These are phyloP conservation scores for Micractinium sp. DNA, from an alignment of 139 green algal genomes.

Conservation along the genomic window DNA sequence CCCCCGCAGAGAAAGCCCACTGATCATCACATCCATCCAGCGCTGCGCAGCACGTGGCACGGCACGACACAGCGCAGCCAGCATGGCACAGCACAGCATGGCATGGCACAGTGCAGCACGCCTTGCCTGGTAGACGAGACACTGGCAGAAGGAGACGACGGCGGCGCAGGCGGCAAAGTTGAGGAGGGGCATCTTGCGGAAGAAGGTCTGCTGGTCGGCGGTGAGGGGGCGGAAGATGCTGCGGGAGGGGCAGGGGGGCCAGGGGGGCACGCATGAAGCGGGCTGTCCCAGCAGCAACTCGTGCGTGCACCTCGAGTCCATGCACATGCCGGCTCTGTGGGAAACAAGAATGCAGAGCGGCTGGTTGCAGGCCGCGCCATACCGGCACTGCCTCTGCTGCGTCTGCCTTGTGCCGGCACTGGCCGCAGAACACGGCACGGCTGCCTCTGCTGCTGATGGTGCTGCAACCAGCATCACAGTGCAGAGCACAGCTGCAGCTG, in stretches of 20 bases:
- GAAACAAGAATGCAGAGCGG: background rate
- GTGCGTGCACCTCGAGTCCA: too few relatives aligned
- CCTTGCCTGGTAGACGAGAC: background rate
- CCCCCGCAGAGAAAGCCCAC: too few relatives aligned
- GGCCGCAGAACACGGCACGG: too few relatives aligned
- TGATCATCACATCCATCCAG: too few relatives aligned
- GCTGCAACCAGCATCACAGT: too few relatives aligned
- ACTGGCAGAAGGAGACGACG: slow-evolving; percentile 9
- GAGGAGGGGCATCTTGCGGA: background rate
- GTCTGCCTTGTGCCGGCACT: too few relatives aligned
- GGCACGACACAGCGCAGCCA: background rate
- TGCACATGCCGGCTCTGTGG: background rate
- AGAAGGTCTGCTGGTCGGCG: slow-evolving; percentile 11
- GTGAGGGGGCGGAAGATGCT: background rate
- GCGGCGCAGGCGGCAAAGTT: background rate
- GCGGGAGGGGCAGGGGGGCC: background rate
- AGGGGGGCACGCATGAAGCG: background rate
- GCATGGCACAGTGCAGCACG: too few relatives aligned
- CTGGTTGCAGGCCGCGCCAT: background rate
- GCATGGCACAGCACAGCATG: background rate
- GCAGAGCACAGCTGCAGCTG: too few relatives aligned
- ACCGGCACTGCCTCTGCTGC: background rate
- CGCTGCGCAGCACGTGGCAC: background rate
- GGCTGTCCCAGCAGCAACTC: too few relatives aligned
- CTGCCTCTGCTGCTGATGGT: background rate